A percentile compares a stretch with the other conserved stretches of the same genome.
Evolutionary conservation across 768 basidiomycete species (phyloP).

Genomic region (Solioccasus polychromus): DNA sequence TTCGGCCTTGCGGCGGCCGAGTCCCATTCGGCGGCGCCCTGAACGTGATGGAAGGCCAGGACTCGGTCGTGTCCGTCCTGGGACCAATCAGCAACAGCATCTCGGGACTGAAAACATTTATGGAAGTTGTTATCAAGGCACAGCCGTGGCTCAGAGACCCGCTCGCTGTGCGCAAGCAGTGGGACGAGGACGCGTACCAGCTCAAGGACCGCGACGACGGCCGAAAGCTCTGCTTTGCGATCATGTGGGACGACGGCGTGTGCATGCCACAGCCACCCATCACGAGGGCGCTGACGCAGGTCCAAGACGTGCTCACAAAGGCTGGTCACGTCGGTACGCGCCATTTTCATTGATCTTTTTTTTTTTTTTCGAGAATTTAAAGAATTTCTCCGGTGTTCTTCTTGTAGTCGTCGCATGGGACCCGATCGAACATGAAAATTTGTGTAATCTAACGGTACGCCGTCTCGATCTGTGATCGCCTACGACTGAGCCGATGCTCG

Average conservation of each 20-base stretch:
- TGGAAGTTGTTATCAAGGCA: conserved; percentile 55
- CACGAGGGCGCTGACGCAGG: conserved; percentile 52
- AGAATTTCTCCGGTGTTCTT: too few relatives aligned
- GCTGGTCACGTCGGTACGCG: conserved; percentile 66
- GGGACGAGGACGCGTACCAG: conserved; percentile 58
- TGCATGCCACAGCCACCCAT: conserved; percentile 64
- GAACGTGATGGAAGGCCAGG: conserved; percentile 69
- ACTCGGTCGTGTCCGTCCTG: conserved; percentile 66
- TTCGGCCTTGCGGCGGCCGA: conserved; percentile 67
- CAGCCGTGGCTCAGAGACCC: conserved; percentile 72
- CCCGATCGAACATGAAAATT: too few relatives aligned
- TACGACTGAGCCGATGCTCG: too few relatives aligned
- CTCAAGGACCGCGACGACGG: conserved; percentile 56
- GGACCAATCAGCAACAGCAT: conserved; percentile 67
- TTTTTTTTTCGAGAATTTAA: too few relatives aligned
- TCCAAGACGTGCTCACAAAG: conserved; percentile 52
- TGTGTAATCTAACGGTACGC: too few relatives aligned
- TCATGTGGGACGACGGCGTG: conserved; percentile 68
- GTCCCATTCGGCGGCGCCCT: conserved; percentile 67
- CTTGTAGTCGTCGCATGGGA: conserved; percentile 67
- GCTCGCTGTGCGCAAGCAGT: conserved; percentile 50
- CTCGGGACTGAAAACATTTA: conserved; percentile 60
- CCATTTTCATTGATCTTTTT: too few relatives aligned
- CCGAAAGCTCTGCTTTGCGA: conserved; percentile 50
- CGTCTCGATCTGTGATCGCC: too few relatives aligned